These are phyloP conservation scores for Stephania yunnanensis DNA, from an alignment of 164 flowering plant genomes.

Conservation along the genomic window DNA sequence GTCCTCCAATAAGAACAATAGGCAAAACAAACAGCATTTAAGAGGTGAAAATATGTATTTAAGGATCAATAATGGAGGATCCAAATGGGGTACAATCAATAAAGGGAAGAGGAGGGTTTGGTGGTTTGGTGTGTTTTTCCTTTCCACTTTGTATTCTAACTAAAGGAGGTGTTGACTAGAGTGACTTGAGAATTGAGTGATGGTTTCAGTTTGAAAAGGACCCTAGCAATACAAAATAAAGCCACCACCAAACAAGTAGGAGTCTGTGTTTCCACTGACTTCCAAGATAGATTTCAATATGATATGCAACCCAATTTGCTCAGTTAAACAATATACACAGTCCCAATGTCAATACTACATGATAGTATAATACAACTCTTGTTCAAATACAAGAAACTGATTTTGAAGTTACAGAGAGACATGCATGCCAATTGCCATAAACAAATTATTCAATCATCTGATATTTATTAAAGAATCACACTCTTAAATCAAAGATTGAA, in stretches of 20 bases:
- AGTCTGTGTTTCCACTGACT: neutral
- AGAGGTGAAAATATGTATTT: neutral
- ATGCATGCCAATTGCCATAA: neutral
- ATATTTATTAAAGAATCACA: neutral
- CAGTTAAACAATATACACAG: too few species aligned
- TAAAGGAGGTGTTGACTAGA: neutral
- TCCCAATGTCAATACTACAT: too few species aligned
- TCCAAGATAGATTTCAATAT: neutral
- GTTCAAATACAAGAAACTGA: too few species aligned
- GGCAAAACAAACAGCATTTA: neutral
- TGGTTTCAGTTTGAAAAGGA: neutral
- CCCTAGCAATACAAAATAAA: neutral
- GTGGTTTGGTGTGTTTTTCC: neutral
- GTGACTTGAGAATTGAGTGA: neutral
- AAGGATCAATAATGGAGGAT: neutral
- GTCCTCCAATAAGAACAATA: neutral
- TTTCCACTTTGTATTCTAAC: too few species aligned
- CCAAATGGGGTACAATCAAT: neutral
- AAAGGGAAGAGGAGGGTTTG: neutral
- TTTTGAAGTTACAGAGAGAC: too few species aligned
- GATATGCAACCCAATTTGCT: too few species aligned
- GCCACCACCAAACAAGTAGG: neutral
- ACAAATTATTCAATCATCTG: slow-evolving; percentile 6
- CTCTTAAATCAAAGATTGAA: slow-evolving; percentile 6
- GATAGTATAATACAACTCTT: too few species aligned